A percentile compares a stretch with the other conserved stretches of the same genome.
phyloP scores from a whole-genome alignment of 2,329 filamentous ascomycete genomes.

The Aspergillus sp. region DNA sequence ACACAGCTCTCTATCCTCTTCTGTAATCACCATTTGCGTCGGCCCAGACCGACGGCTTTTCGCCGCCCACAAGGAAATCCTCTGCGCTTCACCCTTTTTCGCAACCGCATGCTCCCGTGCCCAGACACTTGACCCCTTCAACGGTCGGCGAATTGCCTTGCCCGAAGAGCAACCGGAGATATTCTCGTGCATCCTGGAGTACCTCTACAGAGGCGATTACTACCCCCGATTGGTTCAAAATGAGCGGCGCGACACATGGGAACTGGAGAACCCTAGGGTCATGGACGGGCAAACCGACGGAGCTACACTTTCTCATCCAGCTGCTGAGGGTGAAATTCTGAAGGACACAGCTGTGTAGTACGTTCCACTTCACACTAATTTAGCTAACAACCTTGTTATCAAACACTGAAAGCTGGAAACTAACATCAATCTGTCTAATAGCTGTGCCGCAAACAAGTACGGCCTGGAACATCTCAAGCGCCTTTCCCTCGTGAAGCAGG shows the following conservation, averaged over 20 bases:
- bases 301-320: conserved; percentile 68
- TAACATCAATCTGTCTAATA: conserved; percentile 16
- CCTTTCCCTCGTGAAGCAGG: conserved; percentile 82
- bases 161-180: conserved; percentile 86
- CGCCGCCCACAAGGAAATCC: conserved; percentile 84
- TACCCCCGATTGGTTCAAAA: conserved; percentile 80
- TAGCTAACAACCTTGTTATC: not conserved
- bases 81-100: conserved; percentile 79
- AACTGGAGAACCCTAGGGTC: conserved; percentile 65
- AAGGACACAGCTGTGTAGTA: conserved; percentile 88
- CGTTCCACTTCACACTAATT: conserved; percentile 19
- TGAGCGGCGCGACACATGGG: conserved; percentile 77
- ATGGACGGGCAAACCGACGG: conserved; percentile 51
- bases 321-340: conserved; percentile 66
- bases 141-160: conserved; percentile 71
- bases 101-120: conserved; percentile 62
- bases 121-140: conserved; percentile 45
- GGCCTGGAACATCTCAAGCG: conserved; percentile 81
- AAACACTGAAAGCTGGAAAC: not conserved
- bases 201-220: conserved; percentile 92
- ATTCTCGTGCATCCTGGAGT: conserved; percentile 87
- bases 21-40: conserved; percentile 77
- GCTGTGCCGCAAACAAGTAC: conserved; percentile 80
- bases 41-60: conserved; percentile 84
- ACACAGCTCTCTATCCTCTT: conserved; percentile 58